Base-by-base conservation (phyloP, 2,329 filamentous ascomycete species). In the Exophiala bonariae region DNA sequence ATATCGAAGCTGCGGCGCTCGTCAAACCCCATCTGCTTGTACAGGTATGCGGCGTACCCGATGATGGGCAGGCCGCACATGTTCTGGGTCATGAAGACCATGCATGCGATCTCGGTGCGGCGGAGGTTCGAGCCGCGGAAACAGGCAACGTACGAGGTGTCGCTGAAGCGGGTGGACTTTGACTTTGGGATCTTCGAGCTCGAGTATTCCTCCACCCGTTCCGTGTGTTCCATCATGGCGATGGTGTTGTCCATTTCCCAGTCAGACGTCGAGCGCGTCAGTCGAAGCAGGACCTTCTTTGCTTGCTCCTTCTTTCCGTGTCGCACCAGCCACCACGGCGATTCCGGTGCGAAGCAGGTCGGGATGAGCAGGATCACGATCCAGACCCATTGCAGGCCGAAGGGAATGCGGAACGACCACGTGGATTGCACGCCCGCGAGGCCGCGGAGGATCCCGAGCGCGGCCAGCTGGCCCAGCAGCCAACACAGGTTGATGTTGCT, bases 211-310 rank as follows among this genome's bases (percentile, higher is more conserved):
- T 37, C 35, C 10, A 37, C 14, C n/a, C 19, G 14, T 6, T 37
- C 19, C 4, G 35, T 37, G 19, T 37, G 35, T 20, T 19, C 11
- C 86, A 96, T 95, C 88, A 95, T 93, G 59, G 87, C 84, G 40
- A 95, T 76, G 0, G 87, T 92, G 68, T 93, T 87, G 52, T 95
- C 86, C 10, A 86, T 79, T 60, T 93, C 80, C 58, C 92, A 90
- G 50, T 88, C 83, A 1, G 55, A 49, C 4, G 63, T 59, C 14
- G 63, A 32, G 60, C 67, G 67, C 3, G 57, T 61, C 20, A 70
- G 54, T 4, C 61, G 59, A 11, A 41, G 35, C 3, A 70, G 43
- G 2, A 62, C 54, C 16, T 57, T 54, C n/a, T 59, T 52, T 8
- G 67, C 67, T 14, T 66, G 61, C 14, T 66, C 59, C 5, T 49